Base-by-base conservation (phyloP, 1,139 yeast genomes). In the Candida mesenterica region DNA sequence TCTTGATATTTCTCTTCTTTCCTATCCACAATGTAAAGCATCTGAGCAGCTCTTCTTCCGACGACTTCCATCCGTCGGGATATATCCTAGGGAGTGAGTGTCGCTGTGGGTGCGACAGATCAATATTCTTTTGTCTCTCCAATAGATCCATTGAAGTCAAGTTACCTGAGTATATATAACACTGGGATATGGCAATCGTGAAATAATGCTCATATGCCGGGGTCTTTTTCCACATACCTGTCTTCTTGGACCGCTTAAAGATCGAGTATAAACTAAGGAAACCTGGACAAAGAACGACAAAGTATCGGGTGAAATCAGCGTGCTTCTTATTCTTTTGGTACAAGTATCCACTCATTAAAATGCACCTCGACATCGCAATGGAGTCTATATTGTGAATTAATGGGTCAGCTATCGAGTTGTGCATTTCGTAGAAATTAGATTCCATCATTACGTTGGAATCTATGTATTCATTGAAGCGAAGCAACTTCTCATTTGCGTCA, bases 1-100 rank as follows among this genome's bases (percentile, higher is more conserved):
- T 53, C 32, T 61, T 55, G 26, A 71, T 60, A 3, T 70, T 61
- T 36, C 83, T 59, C 47, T 81, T 84, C 6, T 69, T 69, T 0
- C 94, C 94, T 56, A 84, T 77, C 95, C 96, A 88, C 4, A 90
- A 49, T 0, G 92, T 87, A 52, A 90, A 89, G 45, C 95, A 79
- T 33, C 95, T 65, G 27, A 75, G 60, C 12, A 71, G 54, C 45
- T 86, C 94, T 36, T 82, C 87, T 47, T 90, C 97, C 5, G 77
- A 66, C 2, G 94, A 82, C 45, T 72, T 73, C 90, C 95, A 86
- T 0, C 96, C 96, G 57, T 89, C 95, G 1, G 74, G 61, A 52
- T 84, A 88, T 0, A 82, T 65, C 27, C 95, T 63, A 0, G 97
- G 95, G 29, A 84, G 55, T 0, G 81, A 53, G 36, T 72, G 73